A percentile compares a stretch with the other conserved stretches of the same genome.
These are phyloP conservation scores for Maudiozyma turicensis DNA, from an alignment of 805 yeast genomes.

Conservation along the genomic window DNA sequence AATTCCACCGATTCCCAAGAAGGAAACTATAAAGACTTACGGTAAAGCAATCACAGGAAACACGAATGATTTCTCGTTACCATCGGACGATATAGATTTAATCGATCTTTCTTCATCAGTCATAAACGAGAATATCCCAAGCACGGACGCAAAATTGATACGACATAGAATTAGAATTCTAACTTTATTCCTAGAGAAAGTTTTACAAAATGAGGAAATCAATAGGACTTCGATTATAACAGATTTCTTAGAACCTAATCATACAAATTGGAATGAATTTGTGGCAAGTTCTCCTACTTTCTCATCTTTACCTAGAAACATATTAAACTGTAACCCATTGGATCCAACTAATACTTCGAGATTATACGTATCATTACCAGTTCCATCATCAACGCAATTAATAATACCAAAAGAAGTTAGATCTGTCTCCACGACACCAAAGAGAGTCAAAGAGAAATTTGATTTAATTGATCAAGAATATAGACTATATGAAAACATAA, in stretches of 20 bases:
- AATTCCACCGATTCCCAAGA: constrained; percentile 92
- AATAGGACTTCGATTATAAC: constrained; percentile 24
- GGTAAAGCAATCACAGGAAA: constrained; percentile 25
- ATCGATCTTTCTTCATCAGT: constrained; percentile 25
- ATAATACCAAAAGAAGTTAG: constrained; percentile 8
- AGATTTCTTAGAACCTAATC: constrained; percentile 28
- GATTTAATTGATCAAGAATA: constrained; percentile 22
- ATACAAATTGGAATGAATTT: constrained; percentile 27
- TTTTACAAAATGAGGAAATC: constrained; percentile 21
- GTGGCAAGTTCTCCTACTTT: constrained; percentile 27
- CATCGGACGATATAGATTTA: constrained; percentile 24
- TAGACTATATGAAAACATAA: constrained; percentile 19
- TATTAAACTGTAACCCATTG: constrained; percentile 27
- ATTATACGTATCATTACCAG: constrained; percentile 27
- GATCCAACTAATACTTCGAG: constrained; percentile 29
- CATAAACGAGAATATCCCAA: constrained; percentile 23
- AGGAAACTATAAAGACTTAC: constrained; percentile 37
- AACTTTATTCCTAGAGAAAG: constrained; percentile 25
- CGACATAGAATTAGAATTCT: constrained; percentile 30
- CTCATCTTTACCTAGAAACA: constrained; percentile 25
- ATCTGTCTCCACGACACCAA: neutral
- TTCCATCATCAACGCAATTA: constrained; percentile 21
- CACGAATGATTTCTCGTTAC: constrained; percentile 18
- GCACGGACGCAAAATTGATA: constrained; percentile 27
- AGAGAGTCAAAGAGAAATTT: constrained; percentile 12